A percentile compares a stretch with the other conserved stretches of the same genome.
Evolutionary conservation across 805 yeast species (phyloP).

Genomic region (Candida peoriensis): DNA sequence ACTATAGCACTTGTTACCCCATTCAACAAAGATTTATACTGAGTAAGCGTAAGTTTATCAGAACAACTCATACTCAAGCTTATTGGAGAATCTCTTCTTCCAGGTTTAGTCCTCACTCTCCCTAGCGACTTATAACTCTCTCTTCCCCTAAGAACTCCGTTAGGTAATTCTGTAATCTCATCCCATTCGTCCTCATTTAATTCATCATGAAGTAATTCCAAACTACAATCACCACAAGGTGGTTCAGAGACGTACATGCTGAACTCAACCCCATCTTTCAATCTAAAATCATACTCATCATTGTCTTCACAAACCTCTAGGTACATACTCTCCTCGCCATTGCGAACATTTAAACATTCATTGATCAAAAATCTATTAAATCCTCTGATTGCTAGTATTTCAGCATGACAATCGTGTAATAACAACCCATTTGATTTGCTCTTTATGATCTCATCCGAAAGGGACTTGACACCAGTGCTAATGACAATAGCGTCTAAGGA

Average conservation of each 20-base stretch:
- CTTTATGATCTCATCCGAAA: conserved; percentile 47
- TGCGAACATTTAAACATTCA: conserved; percentile 11
- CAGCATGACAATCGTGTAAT: conserved; percentile 91
- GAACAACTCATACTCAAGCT: conserved; percentile 83
- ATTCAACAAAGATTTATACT: conserved; percentile 50
- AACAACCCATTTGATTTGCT: conserved; percentile 48
- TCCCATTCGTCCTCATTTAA: conserved; percentile 18
- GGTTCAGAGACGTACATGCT: conserved; percentile 66
- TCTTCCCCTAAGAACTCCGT: conserved; percentile 53
- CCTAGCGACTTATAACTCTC: conserved; percentile 53
- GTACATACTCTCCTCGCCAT: conserved; percentile 10
- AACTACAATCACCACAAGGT: conserved; percentile 91
- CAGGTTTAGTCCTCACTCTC: conserved; percentile 86
- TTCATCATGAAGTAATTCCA: conserved; percentile 37
- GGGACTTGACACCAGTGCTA: conserved; percentile 80
- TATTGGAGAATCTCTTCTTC: conserved; percentile 69
- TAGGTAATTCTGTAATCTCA: conserved; percentile 9
- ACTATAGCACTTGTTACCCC: conserved; percentile 34
- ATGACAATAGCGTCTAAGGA: conserved; percentile 38
- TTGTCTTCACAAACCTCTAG: neutral
- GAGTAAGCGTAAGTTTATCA: conserved; percentile 71
- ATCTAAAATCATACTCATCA: conserved; percentile 22
- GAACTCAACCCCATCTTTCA: conserved; percentile 37
- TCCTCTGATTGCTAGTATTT: conserved; percentile 64
- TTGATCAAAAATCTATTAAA: conserved; percentile 41